Base-by-base conservation (phyloP, 495 filamentous ascomycete genomes). In the Neurospora hispaniola region DNA sequence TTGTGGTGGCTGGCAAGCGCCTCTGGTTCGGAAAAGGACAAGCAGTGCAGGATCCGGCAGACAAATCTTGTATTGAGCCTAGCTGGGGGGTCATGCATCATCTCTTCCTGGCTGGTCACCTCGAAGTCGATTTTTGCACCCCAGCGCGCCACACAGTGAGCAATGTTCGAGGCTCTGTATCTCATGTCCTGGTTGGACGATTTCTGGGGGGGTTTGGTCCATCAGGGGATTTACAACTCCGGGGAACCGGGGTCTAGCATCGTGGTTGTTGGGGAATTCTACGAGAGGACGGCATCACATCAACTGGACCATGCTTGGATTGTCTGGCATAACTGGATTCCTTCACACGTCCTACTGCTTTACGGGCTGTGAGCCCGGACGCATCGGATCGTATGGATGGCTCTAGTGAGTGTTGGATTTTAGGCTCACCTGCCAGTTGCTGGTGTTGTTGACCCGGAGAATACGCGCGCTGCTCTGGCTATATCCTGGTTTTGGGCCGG, bases 1-100 rank as follows among this genome's bases (percentile, higher is more conserved):
- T 73, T 48, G 73, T 72, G 82, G 79, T 79, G 85, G 85, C 85
- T 88, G 85, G 87, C 86, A 87, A 86, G 85, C 85, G 76, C 83
- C 81, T 76, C 71, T 71, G 78, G 74, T 78, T 8, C 42, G 72
- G 71, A 71, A 18, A 42, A 70, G 74, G 66, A 20, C 77, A 59
- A 42, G 42, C 44, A 69, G 77, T 73, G 75, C 74, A 76, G 74
- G 73, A 43, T 76, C 75, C 70, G 72, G 73, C 76, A 75, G 69
- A 59, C 41, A 42, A 43, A 71, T 74, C 75, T 69, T 69, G 59
- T 12, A 14, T 42, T 54, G 43, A 46, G 43, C 43, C 43, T 46
- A 74, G 71, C 73, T 75, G 73, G 72, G 71, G 76, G 76, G 46
- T 71, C 62, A 48, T 54, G 75, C 48, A 69, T 62, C 54, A 66